Base-by-base conservation (phyloP, 257 asterid genomes). In the Orobanche coerulescens region DNA sequence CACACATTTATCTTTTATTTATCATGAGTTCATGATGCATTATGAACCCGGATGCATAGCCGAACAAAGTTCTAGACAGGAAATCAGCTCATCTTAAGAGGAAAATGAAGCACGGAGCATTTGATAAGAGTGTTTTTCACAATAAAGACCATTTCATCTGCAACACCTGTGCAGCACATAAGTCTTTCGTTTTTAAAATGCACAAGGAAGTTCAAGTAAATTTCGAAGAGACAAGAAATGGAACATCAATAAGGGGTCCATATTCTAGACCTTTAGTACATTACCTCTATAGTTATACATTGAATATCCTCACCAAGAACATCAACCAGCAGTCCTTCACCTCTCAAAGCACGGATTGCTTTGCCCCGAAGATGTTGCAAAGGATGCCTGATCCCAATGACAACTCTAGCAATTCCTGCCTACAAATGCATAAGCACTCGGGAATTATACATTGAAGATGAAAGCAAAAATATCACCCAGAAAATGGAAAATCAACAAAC, bases 361-460 rank as follows among this genome's bases (percentile, higher is more conserved):
- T 86, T 76, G 20, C 98, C 95, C 26, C 98, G 87, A 51, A 88
- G 84, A 82, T 89, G 95, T 74, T 75, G 81, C 82, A 87, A 39
- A 14, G 98, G 98, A 86, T 93, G 95, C 60, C 98, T 81, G 43
- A 93, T 86, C 53, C 98, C 98, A 60, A 93, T 68, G 54, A 93
- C 97, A 67, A 93, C 97, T 80, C 97, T 89, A 36, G 67, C 53
- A 61, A 93, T 72, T 62, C 94, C 97, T 73, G 98, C 97, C 98
- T 93, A 77, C 66, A 76, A 19, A 78, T 53, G 49, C 36, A 67
- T 43, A 53, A 73, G 59, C 61, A 59, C 54, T 61, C 37, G 20
- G 15, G 49, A 68, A 6, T 22, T 70, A 31, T 25, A 64, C 52
- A 56, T 26, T 52, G 49, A 59, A 44, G 34, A 44, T 12, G 14